Conservation (phyloP, 2,329 filamentous ascomycete genomes). For the Fusarium camptoceras region DNA sequence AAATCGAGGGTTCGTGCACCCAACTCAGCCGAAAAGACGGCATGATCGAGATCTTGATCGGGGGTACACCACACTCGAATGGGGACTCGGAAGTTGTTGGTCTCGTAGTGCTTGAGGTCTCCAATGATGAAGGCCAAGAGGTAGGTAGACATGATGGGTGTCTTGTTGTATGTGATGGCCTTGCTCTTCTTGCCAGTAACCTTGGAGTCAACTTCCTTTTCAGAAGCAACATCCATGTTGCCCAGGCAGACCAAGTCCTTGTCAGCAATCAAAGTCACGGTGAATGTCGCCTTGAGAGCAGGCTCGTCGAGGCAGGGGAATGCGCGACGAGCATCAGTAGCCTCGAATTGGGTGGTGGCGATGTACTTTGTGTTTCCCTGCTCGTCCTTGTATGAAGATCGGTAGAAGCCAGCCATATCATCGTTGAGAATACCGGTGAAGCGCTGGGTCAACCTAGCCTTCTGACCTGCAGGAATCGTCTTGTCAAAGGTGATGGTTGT, state of each 20-base stretch:
- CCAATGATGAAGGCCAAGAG: conserved; percentile 93
- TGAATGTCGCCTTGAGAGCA: conserved; percentile 91
- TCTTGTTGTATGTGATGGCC: conserved; percentile 91
- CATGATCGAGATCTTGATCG: conserved; percentile 89
- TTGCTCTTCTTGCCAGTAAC: conserved; percentile 74
- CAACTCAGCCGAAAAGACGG: conserved; percentile 88
- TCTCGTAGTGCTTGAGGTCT: conserved; percentile 94
- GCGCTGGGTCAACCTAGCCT: conserved; percentile 70
- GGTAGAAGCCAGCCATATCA: conserved; percentile 98
- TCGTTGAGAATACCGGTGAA: conserved; percentile 88
- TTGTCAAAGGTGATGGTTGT: conserved; percentile 84
- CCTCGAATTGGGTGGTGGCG: conserved; percentile 95
- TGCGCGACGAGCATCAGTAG: conserved; percentile 90
- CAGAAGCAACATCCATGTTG: conserved; percentile 93
- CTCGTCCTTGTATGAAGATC: conserved; percentile 88
- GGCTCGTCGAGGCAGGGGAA: conserved; percentile 99
- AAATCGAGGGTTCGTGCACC: conserved; percentile 91
- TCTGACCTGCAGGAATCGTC: conserved; percentile 77
- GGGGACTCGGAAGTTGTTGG: conserved; percentile 88
- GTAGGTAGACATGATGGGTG: conserved; percentile 95
- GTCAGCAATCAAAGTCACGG: conserved; percentile 89
- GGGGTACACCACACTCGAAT: conserved; percentile 94
- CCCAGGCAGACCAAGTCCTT: conserved; percentile 91
- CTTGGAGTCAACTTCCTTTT: conserved; percentile 77
- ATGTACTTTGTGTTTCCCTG: conserved; percentile 85